Conservation (phyloP, 768 basidiomycete genomes). For the Trametes elegans region DNA sequence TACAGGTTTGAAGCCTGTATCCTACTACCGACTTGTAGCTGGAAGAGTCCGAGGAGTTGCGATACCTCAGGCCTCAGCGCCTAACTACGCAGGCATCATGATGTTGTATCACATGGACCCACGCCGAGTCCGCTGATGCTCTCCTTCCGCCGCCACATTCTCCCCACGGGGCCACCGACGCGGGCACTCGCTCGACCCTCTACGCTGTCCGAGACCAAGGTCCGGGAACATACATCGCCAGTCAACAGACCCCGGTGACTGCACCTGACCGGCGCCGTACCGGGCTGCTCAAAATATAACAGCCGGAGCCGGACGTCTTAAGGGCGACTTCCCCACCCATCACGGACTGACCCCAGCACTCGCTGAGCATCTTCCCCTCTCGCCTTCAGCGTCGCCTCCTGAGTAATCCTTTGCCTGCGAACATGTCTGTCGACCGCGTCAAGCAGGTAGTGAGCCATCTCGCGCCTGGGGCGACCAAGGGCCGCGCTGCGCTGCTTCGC, state of each 20-base stretch:
- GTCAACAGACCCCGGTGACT: too few relatives aligned
- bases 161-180: background rate
- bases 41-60: too few relatives aligned
- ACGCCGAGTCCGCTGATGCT: background rate
- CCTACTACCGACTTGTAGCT: too few relatives aligned
- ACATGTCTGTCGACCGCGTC: slow-evolving; percentile 52
- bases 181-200: background rate
- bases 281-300: background rate
- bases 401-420: background rate
- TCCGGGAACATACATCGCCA: too few relatives aligned
- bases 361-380: background rate
- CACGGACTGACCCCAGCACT: background rate
- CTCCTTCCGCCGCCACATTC: background rate
- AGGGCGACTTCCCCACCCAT: background rate
- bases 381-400: background rate
- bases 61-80: too few relatives aligned
- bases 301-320: slow-evolving; percentile 1
- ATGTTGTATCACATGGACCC: background rate
- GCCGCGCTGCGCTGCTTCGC: slow-evolving; percentile 50
- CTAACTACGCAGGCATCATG: background rate
- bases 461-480: slow-evolving; percentile 36
- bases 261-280: background rate
- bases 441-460: slow-evolving; percentile 66
- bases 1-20: too few relatives aligned
- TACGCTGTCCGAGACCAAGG: background rate